A percentile compares a stretch with the other conserved stretches of the same genome.
Evolutionary conservation across 2,329 filamentous ascomycete genomes (phyloP).

Genomic region (Exophiala aquamarina): DNA sequence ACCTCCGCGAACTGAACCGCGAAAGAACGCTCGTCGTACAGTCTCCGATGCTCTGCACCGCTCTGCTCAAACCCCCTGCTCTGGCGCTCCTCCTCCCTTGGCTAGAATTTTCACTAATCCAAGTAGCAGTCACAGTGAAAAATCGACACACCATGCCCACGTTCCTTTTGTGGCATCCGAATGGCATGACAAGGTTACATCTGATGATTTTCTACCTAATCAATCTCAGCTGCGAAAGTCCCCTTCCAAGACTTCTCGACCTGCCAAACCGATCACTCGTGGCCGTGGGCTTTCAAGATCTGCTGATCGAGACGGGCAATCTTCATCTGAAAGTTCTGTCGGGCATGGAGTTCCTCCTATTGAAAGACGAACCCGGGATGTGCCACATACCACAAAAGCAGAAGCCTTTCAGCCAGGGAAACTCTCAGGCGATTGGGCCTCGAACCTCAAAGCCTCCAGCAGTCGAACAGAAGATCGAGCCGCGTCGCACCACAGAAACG

Average conservation of each 20-base stretch:
- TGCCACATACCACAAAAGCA: constrained; percentile 9
- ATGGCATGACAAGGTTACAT: constrained; percentile 40
- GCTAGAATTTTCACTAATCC: constrained; percentile 11
- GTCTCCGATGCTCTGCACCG: not conserved
- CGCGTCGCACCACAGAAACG: constrained; percentile 1
- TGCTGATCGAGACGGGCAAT: constrained; percentile 8
- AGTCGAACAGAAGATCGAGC: not conserved
- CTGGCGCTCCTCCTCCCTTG: not conserved
- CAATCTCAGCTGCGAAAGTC: constrained; percentile 30
- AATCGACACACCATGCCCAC: constrained; percentile 33
- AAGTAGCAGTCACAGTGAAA: constrained; percentile 22
- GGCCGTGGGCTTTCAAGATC: constrained; percentile 18
- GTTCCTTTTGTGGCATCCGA: constrained; percentile 40
- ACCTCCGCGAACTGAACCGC: constrained; percentile 7
- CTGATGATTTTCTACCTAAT: constrained; percentile 36
- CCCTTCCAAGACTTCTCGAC: constrained; percentile 21
- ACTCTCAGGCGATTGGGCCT: constrained; percentile 21
- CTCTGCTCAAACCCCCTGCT: not conserved
- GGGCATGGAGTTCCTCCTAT: constrained; percentile 15
- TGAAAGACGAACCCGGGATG: not conserved
- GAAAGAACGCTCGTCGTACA: not conserved
- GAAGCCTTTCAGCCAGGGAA: constrained; percentile 24
- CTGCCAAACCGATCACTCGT: constrained; percentile 19
- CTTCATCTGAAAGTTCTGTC: constrained; percentile 18
- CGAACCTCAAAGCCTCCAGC: constrained; percentile 8